Evolutionary conservation across 2,329 filamentous ascomycete species (phyloP).

Genomic region (Cladosporium oxysporum): DNA sequence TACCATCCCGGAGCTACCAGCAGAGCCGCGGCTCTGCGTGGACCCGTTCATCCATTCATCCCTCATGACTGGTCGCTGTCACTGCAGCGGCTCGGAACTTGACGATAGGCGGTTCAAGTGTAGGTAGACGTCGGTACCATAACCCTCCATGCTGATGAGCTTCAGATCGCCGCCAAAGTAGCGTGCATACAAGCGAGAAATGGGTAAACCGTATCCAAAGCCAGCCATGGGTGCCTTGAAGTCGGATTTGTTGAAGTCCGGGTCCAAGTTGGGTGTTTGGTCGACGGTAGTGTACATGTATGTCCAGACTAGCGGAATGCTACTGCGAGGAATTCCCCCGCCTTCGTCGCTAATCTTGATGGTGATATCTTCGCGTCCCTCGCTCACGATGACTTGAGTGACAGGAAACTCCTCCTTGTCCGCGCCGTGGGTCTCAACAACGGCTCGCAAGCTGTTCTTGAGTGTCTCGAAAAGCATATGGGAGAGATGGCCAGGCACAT

Average conservation of each 20-base stretch:
- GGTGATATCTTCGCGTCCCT: slow-evolving; percentile 97
- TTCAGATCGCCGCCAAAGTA: slow-evolving; percentile 98
- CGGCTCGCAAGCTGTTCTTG: slow-evolving; percentile 95
- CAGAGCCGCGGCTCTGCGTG: slow-evolving; percentile 15
- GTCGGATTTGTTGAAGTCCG: slow-evolving; percentile 97
- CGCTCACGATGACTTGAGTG: slow-evolving; percentile 95
- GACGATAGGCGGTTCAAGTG: slow-evolving; percentile 95
- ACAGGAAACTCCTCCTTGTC: slow-evolving; percentile 96
- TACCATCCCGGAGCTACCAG: slow-evolving; percentile 12
- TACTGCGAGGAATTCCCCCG: slow-evolving; percentile 87
- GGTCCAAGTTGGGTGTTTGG: slow-evolving; percentile 89
- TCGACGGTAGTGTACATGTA: slow-evolving; percentile 99
- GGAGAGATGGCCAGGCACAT: slow-evolving; percentile 95
- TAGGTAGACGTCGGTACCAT: slow-evolving; percentile 97
- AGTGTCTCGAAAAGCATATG: slow-evolving; percentile 99
- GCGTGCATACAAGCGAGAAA: slow-evolving; percentile 87
- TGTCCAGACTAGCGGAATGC: slow-evolving; percentile 98
- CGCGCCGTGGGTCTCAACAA: slow-evolving; percentile 91
- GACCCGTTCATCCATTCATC: slow-evolving; percentile 53
- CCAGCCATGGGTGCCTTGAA: slow-evolving; percentile 99
- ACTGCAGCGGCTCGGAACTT: slow-evolving; percentile 95
- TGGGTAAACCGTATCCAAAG: slow-evolving; percentile 96
- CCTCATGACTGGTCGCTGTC: slow-evolving; percentile 85
- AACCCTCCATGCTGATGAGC: slow-evolving; percentile 99
- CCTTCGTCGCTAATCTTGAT: slow-evolving; percentile 98